phyloP scores from a whole-genome alignment of 2,329 filamentous ascomycete genomes.

The Chaetomium olivaceum region DNA sequence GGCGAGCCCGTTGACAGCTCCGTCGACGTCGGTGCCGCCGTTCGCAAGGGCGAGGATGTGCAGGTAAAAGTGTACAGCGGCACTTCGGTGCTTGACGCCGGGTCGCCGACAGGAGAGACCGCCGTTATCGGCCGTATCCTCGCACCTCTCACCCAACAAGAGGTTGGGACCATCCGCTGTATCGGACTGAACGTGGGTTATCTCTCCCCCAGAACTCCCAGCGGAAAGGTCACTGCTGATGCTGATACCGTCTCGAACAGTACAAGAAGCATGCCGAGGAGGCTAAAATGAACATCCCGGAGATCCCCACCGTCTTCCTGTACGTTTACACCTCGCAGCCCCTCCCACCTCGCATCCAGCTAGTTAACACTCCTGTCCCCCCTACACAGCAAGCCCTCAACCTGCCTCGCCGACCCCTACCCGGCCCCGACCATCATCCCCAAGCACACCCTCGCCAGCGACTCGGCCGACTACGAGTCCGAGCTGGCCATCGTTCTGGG shows the following conservation, averaged over 20 bases:
- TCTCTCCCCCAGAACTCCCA: neutral
- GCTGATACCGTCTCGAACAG: conserved; percentile 17
- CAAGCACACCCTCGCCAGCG: conserved; percentile 52
- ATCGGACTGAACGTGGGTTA: conserved; percentile 56
- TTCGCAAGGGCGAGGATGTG: conserved; percentile 58
- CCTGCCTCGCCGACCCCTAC: conserved; percentile 56
- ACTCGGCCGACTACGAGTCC: conserved; percentile 60
- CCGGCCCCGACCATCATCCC: conserved; percentile 53
- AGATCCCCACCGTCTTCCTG: conserved; percentile 58
- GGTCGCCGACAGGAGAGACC: conserved; percentile 49
- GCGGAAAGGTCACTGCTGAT: neutral
- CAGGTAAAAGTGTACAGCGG: conserved; percentile 59
- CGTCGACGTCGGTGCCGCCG: conserved; percentile 58
- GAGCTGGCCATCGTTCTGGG: conserved; percentile 60
- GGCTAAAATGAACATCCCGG: conserved; percentile 53
- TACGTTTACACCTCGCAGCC: conserved; percentile 10
- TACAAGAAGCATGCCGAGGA: conserved; percentile 54
- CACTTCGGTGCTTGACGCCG: conserved; percentile 56
- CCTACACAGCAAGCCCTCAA: conserved; percentile 50
- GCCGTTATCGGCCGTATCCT: conserved; percentile 51
- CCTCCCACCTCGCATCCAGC: neutral
- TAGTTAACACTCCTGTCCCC: neutral
- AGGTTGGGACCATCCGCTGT: conserved; percentile 59
- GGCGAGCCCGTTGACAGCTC: conserved; percentile 55
- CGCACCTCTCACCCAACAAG: conserved; percentile 49